Base-by-base conservation (phyloP, 2,329 filamentous ascomycete species). In the Paecilomyces sp. region DNA sequence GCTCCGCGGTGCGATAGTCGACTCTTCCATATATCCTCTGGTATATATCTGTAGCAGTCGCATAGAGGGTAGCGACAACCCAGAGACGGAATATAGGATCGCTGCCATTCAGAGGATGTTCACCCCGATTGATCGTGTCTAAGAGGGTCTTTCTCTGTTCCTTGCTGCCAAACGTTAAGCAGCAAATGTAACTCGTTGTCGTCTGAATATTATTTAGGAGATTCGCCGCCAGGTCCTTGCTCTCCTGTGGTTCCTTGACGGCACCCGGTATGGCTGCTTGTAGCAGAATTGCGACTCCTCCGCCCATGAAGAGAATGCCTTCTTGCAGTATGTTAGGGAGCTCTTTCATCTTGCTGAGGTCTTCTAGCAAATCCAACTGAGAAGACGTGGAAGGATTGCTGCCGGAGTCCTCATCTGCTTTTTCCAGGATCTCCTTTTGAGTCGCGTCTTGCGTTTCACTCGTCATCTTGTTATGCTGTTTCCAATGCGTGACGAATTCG, bases 21-120 rank as follows among this genome's bases (percentile, higher is more conserved):
- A 74, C 66, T 22, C 66, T 64, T 3, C 71, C 70, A 51, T 74
- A 73, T 56, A 74, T 67, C 11, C 72, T 70, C 63, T 74, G 72
- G 61, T 74, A 74, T 61, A 73, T 68, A 56, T 74, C 72, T 5
- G 71, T 74, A 2, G 70, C 67, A 15, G 71, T 74, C 18, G 71
- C 70, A 60, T 74, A 74, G 54, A 74, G 59, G 1, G 72, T 74
- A 1, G 72, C 72, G 1, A 70, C 65, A 55, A 73, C 65, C 72
- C 72, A 74, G 57, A 72, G 65, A 54, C 72, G 66, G 41, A 30
- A 57, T 41, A 30, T 66, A 51, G 57, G 67, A 64, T 69, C 63
- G 41, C 64, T 63, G 15, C 61, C 62, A 0, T 63, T 59, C 13
- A 67, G 64, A 9, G 68, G 68, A 1, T 68, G 63, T 7, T 67